Conservation (phyloP, 495 filamentous ascomycete species). For the Thermochaetoides thermophila region DNA sequence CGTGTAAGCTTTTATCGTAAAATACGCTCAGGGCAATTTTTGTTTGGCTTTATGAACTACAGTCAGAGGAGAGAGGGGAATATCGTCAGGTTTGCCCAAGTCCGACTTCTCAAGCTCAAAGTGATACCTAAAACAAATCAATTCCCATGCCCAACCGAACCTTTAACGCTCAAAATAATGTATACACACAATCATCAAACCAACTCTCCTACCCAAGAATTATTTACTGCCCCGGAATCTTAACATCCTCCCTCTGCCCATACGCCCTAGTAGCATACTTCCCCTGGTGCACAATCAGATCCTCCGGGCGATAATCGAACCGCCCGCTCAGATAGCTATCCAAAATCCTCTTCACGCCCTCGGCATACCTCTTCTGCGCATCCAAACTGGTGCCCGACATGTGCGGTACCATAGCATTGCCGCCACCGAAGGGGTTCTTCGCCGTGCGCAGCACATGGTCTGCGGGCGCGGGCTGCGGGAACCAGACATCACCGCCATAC, state of each 20-base stretch:
- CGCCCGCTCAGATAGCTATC: conserved; percentile 78
- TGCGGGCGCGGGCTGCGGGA: conserved; percentile 77
- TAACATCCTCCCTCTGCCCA: conserved; percentile 59
- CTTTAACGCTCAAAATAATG: no score
- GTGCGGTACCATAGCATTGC: conserved; percentile 97
- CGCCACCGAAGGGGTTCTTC: conserved; percentile 87
- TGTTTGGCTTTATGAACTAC: no score
- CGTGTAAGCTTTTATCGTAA: no score
- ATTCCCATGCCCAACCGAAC: no score
- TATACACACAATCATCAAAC: background rate
- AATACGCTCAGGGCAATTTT: no score
- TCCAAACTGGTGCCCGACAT: conserved; percentile 97
- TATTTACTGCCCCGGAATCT: no score
- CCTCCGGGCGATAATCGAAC: conserved; percentile 76
- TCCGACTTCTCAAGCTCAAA: no score
- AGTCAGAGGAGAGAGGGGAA: no score
- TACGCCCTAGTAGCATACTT: conserved; percentile 96
- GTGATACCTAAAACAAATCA: no score
- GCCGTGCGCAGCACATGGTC: conserved; percentile 90
- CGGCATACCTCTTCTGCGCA: conserved; percentile 88
- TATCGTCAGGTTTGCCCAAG: no score
- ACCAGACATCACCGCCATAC: conserved; percentile 87
- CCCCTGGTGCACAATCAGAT: conserved; percentile 82
- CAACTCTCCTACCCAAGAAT: background rate
- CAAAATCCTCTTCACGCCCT: conserved; percentile 77